Evolutionary conservation across 495 filamentous ascomycete species (phyloP).

Genomic region (Cercophora samala): DNA sequence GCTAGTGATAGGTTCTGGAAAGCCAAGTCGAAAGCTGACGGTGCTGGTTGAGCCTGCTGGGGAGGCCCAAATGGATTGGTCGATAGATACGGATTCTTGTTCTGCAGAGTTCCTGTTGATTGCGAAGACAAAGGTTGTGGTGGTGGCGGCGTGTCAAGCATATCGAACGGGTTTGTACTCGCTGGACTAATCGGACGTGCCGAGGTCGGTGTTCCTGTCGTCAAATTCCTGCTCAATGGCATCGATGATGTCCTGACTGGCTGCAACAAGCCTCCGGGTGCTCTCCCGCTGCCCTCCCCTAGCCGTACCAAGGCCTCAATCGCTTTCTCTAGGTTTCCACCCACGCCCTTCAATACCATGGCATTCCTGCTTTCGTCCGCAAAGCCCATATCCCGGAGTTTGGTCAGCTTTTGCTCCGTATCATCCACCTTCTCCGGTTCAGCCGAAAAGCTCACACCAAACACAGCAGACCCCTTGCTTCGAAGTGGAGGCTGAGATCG

Average conservation of each 20-base stretch:
- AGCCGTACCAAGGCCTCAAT: conserved; percentile 78
- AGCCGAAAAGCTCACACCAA: conserved; percentile 60
- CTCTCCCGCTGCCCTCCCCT: conserved; percentile 59
- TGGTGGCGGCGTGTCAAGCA: conserved; percentile 40
- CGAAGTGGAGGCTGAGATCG: conserved; percentile 32
- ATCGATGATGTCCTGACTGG: conserved; percentile 33
- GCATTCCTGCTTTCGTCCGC: conserved; percentile 75
- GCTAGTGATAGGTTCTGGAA: conserved; percentile 72
- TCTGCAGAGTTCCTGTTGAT: conserved; percentile 53
- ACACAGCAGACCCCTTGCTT: conserved; percentile 61
- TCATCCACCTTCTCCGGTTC: conserved; percentile 45
- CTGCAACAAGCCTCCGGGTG: conserved; percentile 38
- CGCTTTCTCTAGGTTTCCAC: conserved; percentile 78
- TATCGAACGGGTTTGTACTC: conserved; percentile 70
- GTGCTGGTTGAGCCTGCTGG: conserved; percentile 34
- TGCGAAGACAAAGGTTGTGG: conserved; percentile 55
- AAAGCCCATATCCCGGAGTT: conserved; percentile 90
- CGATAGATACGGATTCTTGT: conserved; percentile 49
- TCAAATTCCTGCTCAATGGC: conserved; percentile 42
- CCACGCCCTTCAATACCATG: conserved; percentile 70
- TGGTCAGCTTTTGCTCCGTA: conserved; percentile 66
- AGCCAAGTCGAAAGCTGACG: conserved; percentile 56
- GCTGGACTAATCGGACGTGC: conserved; percentile 38
- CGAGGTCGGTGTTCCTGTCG: conserved; percentile 34
- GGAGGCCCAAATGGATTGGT: conserved; percentile 52